Conservation (phyloP, 306 rosid species). For the Sphenostylis stenocarpa region DNA sequence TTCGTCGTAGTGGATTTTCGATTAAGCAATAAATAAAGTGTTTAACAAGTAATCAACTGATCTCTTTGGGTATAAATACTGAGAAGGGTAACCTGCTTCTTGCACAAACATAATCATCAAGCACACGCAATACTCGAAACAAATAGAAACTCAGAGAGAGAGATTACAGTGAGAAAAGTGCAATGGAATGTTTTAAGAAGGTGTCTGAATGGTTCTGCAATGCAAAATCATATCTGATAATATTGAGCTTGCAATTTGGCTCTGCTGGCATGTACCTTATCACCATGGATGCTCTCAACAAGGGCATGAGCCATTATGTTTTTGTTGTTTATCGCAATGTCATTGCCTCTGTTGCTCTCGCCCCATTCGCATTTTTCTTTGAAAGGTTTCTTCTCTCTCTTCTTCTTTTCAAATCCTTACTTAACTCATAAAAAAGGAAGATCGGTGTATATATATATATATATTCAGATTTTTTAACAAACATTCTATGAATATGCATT, state of each 20-base stretch:
- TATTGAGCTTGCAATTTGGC: slow-evolving; percentile 74
- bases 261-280: slow-evolving; percentile 87
- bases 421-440: too few relatives aligned
- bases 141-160: background rate
- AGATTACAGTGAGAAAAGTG: background rate
- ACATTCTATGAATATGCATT: background rate
- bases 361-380: slow-evolving; percentile 73
- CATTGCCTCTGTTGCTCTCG: slow-evolving; percentile 66
- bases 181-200: slow-evolving; percentile 19
- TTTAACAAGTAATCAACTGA: background rate
- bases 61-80: slow-evolving; percentile 31
- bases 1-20: slow-evolving; percentile 31
- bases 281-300: slow-evolving; percentile 64
- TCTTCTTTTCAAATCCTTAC: too few relatives aligned
- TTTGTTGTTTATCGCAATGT: slow-evolving; percentile 77
- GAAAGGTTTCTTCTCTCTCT: slow-evolving; percentile 57
- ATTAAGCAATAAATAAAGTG: slow-evolving; percentile 1
- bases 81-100: background rate
- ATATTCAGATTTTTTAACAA: too few relatives aligned
- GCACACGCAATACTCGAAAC: background rate
- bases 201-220: slow-evolving; percentile 1
- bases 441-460: too few relatives aligned
- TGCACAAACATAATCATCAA: slow-evolving; percentile 9
- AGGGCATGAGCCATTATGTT: slow-evolving; percentile 81
- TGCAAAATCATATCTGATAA: slow-evolving; percentile 58